Evolutionary conservation across 441 rosid genomes (phyloP).

Genomic region (Brassica balearica): DNA sequence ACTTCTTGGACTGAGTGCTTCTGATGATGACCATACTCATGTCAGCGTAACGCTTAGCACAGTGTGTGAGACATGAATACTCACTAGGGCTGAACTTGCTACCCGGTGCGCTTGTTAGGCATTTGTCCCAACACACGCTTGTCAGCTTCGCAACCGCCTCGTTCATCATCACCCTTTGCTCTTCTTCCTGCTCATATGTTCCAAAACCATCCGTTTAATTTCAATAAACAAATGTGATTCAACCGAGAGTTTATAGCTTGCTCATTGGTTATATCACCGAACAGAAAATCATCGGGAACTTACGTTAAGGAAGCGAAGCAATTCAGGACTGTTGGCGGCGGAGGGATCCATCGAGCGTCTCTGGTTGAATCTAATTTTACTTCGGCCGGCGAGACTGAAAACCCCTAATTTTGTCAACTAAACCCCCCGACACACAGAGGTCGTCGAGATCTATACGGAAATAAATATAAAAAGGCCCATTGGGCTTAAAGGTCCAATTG

Average conservation of each 20-base stretch:
- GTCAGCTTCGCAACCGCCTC: constrained; percentile 86
- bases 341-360: constrained; percentile 5
- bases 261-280: background rate
- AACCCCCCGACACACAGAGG: background rate
- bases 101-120: constrained; percentile 79
- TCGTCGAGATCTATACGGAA: background rate
- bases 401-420: background rate
- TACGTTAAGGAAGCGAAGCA: constrained; percentile 13
- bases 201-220: no score
- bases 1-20: constrained; percentile 56
- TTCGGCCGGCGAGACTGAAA: background rate
- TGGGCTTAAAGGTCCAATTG: constrained; percentile 4
- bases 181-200: constrained; percentile 51
- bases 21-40: constrained; percentile 74
- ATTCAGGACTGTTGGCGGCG: constrained; percentile 8
- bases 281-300: background rate
- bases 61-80: constrained; percentile 68
- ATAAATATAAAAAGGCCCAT: background rate
- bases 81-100: constrained; percentile 90
- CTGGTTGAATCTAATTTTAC: background rate
- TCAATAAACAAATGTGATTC: no score
- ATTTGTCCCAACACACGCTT: constrained; percentile 85
- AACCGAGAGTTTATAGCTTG: background rate
- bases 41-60: constrained; percentile 84
- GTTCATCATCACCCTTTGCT: constrained; percentile 76